These are phyloP conservation scores for Coemansia furcata DNA, from an alignment of 192 early-diverging fungal genomes.

Conservation along the genomic window DNA sequence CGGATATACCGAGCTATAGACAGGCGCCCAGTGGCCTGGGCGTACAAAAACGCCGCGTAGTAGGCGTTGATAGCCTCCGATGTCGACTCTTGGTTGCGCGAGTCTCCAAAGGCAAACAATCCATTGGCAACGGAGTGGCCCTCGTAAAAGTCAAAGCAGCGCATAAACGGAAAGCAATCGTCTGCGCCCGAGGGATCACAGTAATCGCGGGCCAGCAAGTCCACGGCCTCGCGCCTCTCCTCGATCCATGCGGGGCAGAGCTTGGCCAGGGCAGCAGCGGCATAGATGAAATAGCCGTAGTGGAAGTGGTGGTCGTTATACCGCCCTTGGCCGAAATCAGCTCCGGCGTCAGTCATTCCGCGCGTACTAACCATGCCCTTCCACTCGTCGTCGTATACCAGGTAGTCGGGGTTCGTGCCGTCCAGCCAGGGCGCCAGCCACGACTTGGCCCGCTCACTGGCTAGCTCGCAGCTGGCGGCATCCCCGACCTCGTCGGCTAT, in stretches of 20 bases:
- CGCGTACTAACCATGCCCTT: constrained; percentile 31
- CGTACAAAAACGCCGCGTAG: constrained; percentile 51
- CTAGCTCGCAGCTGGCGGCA: constrained; percentile 20
- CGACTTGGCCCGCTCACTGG: constrained; percentile 2
- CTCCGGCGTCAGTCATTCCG: constrained; percentile 30
- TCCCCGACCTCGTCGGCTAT: constrained; percentile 54
- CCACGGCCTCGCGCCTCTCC: constrained; percentile 3
- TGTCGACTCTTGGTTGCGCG: constrained; percentile 56
- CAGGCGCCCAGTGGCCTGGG: constrained; percentile 22
- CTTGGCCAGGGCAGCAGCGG: constrained; percentile 43
- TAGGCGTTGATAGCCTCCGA: constrained; percentile 57
- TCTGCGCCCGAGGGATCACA: constrained; percentile 39
- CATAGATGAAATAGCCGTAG: constrained; percentile 59
- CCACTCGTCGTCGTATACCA: constrained; percentile 54
- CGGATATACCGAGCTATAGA: constrained; percentile 28
- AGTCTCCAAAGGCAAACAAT: constrained; percentile 47
- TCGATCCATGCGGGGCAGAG: constrained; percentile 36
- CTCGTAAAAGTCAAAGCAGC: constrained; percentile 60
- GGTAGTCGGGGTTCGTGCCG: constrained; percentile 27
- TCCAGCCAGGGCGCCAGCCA: constrained; percentile 47
- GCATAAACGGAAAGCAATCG: constrained; percentile 50
- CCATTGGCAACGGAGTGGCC: constrained; percentile 63
- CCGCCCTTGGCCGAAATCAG: constrained; percentile 55
- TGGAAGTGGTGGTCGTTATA: constrained; percentile 64
- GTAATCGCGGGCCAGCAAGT: constrained; percentile 53